Evolutionary conservation across 2,329 filamentous ascomycete genomes (phyloP).

Genomic region (Neofusicoccum sp.): DNA sequence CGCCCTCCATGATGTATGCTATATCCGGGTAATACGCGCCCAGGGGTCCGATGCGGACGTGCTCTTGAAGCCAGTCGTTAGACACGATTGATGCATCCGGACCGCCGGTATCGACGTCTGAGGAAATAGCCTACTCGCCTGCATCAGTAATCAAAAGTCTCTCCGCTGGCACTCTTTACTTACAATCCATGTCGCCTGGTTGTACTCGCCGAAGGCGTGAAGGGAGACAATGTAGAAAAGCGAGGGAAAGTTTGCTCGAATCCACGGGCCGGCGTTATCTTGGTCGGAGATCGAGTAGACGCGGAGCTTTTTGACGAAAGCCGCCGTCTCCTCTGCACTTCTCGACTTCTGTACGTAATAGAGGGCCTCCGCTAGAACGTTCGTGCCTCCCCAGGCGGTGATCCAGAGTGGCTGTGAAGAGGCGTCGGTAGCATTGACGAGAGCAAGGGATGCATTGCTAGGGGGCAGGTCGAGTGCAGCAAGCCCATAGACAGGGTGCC

Average conservation of each 20-base stretch:
- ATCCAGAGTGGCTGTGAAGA: conserved; percentile 48
- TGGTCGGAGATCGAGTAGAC: conserved; percentile 56
- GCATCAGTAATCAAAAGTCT: not conserved
- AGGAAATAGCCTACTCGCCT: not conserved
- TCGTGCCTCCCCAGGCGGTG: conserved; percentile 52
- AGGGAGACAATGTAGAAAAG: conserved; percentile 51
- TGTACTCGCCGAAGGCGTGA: conserved; percentile 51
- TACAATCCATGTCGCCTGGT: conserved; percentile 47
- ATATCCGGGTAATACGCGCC: conserved; percentile 46
- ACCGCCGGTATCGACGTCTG: conserved; percentile 40
- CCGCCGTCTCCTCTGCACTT: conserved; percentile 31
- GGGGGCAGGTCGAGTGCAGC: conserved; percentile 24
- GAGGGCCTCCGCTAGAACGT: conserved; percentile 51
- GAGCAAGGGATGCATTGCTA: conserved; percentile 23
- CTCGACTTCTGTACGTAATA: conserved; percentile 33
- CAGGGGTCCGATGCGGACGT: conserved; percentile 47
- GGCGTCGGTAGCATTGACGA: conserved; percentile 26
- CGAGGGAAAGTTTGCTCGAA: conserved; percentile 46
- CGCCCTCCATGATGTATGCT: conserved; percentile 47
- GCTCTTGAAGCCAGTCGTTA: conserved; percentile 46
- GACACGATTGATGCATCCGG: conserved; percentile 43
- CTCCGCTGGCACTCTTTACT: not conserved
- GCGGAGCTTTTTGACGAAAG: conserved; percentile 44
- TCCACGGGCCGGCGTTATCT: conserved; percentile 52
- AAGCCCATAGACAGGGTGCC: conserved; percentile 39